Conservation (phyloP, 2,329 filamentous ascomycete genomes). For the Exophiala sideris region DNA sequence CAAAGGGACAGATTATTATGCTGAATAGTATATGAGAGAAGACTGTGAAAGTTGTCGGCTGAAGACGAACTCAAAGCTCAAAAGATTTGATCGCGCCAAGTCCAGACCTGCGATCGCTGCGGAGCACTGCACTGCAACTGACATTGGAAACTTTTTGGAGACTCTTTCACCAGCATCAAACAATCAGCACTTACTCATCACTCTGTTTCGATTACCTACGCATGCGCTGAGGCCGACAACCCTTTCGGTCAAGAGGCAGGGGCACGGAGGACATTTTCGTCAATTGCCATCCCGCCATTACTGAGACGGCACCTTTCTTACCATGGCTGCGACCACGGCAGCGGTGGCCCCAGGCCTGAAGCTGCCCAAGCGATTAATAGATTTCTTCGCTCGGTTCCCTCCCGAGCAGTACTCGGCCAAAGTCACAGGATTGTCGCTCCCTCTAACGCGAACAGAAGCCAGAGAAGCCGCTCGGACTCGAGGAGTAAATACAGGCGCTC, state of each 20-base stretch:
- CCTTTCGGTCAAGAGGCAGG: neutral
- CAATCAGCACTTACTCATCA: neutral
- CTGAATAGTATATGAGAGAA: too few relatives aligned
- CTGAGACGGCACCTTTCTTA: neutral
- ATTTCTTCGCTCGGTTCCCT: constrained; percentile 88
- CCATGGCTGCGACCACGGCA: constrained; percentile 10
- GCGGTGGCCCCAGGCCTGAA: neutral
- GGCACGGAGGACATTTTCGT: too few relatives aligned
- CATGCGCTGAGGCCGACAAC: neutral
- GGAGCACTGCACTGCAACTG: neutral
- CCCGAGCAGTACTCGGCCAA: constrained; percentile 54
- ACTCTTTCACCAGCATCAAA: neutral
- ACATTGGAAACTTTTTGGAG: neutral
- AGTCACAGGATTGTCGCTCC: constrained; percentile 30
- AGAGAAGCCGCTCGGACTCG: constrained; percentile 18
- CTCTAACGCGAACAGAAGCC: constrained; percentile 20
- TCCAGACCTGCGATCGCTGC: neutral
- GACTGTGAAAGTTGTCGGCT: too few relatives aligned
- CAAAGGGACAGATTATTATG: too few relatives aligned
- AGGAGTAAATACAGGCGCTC: neutral
- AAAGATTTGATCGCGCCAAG: too few relatives aligned
- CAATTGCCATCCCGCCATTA: too few relatives aligned
- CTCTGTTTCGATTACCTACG: neutral
- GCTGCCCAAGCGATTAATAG: constrained; percentile 72
- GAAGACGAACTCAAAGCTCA: too few relatives aligned